Evolutionary conservation across 2,329 filamentous ascomycete species (phyloP), one percentile per base, ranked within the genome.

Genomic region (Pseudogymnoascus sp.): DNA sequence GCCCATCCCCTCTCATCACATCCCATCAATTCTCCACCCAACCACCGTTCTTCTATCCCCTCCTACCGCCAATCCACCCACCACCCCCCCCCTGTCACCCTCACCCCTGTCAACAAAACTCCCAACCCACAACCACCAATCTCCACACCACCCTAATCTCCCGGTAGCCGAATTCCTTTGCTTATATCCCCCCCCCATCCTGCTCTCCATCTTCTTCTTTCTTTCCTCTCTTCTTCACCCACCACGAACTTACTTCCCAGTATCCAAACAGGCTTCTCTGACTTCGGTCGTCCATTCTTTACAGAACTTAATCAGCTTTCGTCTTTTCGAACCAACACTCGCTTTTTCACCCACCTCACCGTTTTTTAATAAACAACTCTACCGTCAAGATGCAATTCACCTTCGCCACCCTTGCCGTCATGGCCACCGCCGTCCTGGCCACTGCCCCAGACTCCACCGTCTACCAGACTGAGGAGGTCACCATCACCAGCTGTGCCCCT

Each of bases 401-500:
- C 47, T 65, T 70, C 62, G 67, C 70, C 65, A 69, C 74, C 68
- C 61, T 72, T 71, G 69, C 69, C 68, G 57, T 74, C 63, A 67
- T 73, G 68, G 73, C 73, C 68, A 68, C 71, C 63, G 72, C 69
- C 63, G 73, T 69, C 47, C 60, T 71, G 62, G 73, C 69, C 60
- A 26, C 42, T 47, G 18, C 42, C 21, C 42, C 21, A 7, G 70
- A 72, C 61, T 60, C 63, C 45, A 80, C 78, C 70, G 73, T 80
- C 72, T 80, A 80, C 75, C 73, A 75, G 71, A 81, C 79, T 66
- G 77, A 81, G 69, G 74, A 81, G 66, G 77, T 81, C 66, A 82
- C 80, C 74, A 78, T 81, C 75, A 82, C 78, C 73, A 79, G 77
- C 21, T 82, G 79, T 73, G 77, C 74, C 65, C 75, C 79, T 47